Evolutionary conservation across 2,329 filamentous ascomycete species (phyloP).

Genomic region (Aspergillus pseudoglaucus): DNA sequence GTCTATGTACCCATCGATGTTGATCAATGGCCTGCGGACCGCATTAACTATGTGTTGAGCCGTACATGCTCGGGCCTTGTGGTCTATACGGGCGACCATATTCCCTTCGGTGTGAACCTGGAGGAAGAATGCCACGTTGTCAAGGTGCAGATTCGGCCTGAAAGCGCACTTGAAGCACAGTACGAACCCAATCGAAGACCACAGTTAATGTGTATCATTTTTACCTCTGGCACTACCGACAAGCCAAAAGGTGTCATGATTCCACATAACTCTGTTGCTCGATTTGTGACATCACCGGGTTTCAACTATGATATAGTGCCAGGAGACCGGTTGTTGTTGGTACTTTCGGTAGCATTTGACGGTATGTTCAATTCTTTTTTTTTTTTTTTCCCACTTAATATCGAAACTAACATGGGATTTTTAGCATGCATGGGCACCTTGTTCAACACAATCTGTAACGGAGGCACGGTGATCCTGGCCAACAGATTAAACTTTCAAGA

Average conservation of each 20-base stretch:
- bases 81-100: not conserved
- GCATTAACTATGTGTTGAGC: not conserved
- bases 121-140: not conserved
- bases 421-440: constrained; percentile 7
- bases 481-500: constrained; percentile 1
- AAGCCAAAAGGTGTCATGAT: constrained; percentile 45
- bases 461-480: constrained; percentile 12
- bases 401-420: not conserved
- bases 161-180: not conserved
- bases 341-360: constrained; percentile 22
- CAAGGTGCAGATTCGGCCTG: not conserved
- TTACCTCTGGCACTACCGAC: constrained; percentile 44
- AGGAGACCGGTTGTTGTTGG: constrained; percentile 10
- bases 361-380: constrained; percentile 8
- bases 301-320: constrained; percentile 2
- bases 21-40: not conserved
- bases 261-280: constrained; percentile 5
- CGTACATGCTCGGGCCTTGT: not conserved
- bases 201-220: constrained; percentile 49
- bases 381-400: not conserved
- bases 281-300: constrained; percentile 1
- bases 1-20: not conserved
- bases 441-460: constrained; percentile 14
- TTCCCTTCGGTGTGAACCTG: not conserved
- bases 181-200: constrained; percentile 20